Percentiles rank a stretch among this genome's conserved stretches.
Evolutionary conservation across 257 asterid genomes (phyloP).

Genomic region (Apocynum venetum): DNA sequence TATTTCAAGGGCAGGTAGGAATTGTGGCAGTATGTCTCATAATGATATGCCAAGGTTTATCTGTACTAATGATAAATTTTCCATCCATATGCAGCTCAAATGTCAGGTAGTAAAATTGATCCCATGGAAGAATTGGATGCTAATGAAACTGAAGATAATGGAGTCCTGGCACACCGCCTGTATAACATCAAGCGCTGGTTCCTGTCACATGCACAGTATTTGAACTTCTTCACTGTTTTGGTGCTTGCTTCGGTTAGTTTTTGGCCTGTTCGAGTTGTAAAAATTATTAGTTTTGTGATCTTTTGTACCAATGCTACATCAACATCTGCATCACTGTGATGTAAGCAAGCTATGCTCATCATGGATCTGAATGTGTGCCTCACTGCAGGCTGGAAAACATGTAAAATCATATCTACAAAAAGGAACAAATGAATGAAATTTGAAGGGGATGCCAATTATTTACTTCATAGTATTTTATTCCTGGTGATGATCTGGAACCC

Average conservation of each 20-base stretch:
- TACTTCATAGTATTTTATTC: background rate
- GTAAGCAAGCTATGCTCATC: background rate
- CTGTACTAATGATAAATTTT: background rate
- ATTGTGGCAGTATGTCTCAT: background rate
- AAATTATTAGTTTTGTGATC: background rate
- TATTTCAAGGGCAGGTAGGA: conserved; percentile 90
- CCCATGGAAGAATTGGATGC: conserved; percentile 54
- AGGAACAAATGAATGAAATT: background rate
- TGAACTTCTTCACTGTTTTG: conserved; percentile 68
- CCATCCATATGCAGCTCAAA: conserved; percentile 46
- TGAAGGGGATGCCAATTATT: background rate
- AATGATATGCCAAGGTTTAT: background rate
- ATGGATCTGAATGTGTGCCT: background rate
- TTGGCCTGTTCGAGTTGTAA: conserved; percentile 1
- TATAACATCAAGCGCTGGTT: conserved; percentile 58
- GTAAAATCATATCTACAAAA: background rate
- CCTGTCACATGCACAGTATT: conserved; percentile 64
- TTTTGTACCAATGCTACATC: background rate
- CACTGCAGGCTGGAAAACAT: background rate
- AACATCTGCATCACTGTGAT: background rate
- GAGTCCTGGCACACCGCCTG: conserved; percentile 39
- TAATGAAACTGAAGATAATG: conserved; percentile 39
- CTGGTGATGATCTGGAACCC: conserved; percentile 13
- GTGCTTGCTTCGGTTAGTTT: conserved; percentile 78
- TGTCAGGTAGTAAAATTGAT: conserved; percentile 56